Conservation (phyloP, 202 grass and related monocot species). For the Setaria viridis region DNA sequence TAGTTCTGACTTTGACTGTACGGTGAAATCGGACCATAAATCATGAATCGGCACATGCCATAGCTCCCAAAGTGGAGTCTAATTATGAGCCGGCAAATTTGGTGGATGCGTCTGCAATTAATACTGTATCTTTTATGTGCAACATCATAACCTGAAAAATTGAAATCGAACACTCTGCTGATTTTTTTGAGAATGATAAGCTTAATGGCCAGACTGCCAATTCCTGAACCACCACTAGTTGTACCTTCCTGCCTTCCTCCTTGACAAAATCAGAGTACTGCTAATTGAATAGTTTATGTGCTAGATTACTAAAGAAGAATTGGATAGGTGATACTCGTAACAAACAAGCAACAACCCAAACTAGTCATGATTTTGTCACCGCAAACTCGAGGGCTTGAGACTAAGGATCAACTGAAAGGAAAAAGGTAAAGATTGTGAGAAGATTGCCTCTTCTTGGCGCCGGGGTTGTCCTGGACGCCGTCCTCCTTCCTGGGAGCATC, state of each 20-base stretch:
- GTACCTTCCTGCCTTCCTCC: not conserved
- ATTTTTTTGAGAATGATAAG: not conserved
- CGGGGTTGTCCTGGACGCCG: conserved; percentile 50
- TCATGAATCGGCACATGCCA: not conserved
- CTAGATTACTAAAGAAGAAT: not conserved
- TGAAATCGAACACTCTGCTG: not conserved
- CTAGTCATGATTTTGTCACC: not conserved
- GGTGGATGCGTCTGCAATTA: not conserved
- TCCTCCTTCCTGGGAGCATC: conserved; percentile 64
- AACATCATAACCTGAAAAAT: not conserved
- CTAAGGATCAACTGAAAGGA: not conserved
- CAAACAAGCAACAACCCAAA: not conserved
- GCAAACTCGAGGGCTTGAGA: not conserved
- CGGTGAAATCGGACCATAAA: not conserved
- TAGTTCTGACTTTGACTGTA: not conserved
- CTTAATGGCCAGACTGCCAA: not conserved
- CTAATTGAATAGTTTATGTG: not conserved
- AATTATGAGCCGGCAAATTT: not conserved
- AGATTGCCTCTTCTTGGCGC: conserved; percentile 70
- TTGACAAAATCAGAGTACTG: conserved; percentile 10
- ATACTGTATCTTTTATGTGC: not conserved
- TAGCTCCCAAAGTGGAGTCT: not conserved
- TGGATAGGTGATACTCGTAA: not conserved
- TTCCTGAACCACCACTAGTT: not conserved
- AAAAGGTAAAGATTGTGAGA: no score